phyloP scores from a whole-genome alignment of 345 rosid genomes.

The Turritis glabra region DNA sequence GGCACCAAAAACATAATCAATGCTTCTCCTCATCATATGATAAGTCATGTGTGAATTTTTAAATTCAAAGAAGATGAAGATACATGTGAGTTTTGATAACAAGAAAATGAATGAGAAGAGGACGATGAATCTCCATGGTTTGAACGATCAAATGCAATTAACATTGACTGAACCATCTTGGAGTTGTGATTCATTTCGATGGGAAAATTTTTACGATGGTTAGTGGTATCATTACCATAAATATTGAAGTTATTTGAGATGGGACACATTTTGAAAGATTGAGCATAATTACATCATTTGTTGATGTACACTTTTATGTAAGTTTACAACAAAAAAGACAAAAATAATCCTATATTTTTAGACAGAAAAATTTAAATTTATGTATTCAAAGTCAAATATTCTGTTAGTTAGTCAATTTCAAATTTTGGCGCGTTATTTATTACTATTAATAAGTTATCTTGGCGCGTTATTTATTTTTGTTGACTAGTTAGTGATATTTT shows the following conservation, averaged over 20 bases:
- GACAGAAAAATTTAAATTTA: too few species aligned
- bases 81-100: neutral
- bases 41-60: neutral
- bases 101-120: neutral
- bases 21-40: neutral
- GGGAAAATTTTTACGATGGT: neutral
- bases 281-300: neutral
- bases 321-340: too few species aligned
- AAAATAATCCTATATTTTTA: too few species aligned
- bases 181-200: neutral
- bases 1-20: neutral
- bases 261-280: neutral
- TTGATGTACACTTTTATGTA: too few species aligned
- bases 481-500: too few species aligned
- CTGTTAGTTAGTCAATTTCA: too few species aligned
- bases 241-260: neutral
- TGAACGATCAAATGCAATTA: neutral
- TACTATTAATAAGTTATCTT: too few species aligned
- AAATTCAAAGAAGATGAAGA: too few species aligned
- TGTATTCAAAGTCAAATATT: too few species aligned
- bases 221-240: neutral
- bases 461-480: too few species aligned
- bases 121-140: conserved; percentile 1
- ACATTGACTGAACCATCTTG: too few species aligned
- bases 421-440: too few species aligned